These are phyloP conservation scores for Fraxinus quadrangulata DNA, from an alignment of 257 asterid species.

Conservation along the genomic window DNA sequence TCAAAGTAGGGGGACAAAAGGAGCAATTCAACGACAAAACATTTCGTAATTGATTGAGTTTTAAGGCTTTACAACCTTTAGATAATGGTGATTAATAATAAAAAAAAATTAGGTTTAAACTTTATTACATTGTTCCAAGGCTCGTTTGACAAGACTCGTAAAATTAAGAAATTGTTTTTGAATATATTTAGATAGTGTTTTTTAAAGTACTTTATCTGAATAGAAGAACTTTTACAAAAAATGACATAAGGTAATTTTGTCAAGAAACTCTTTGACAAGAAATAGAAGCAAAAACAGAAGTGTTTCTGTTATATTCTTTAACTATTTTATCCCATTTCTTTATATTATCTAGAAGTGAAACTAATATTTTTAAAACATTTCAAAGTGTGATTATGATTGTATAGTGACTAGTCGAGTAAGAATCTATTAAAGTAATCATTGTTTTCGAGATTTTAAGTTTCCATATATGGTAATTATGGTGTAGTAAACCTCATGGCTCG, in stretches of 20 bases:
- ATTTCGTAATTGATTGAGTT: constrained; percentile 35
- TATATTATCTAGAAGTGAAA: background rate
- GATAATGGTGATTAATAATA: constrained; percentile 20
- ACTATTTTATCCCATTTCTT: background rate
- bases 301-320: constrained; percentile 31
- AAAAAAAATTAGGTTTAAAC: background rate
- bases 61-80: constrained; percentile 26
- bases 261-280: too few species aligned
- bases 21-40: constrained; percentile 60
- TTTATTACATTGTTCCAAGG: constrained; percentile 18
- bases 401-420: background rate
- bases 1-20: constrained; percentile 55
- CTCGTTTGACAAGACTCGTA: background rate
- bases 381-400: constrained; percentile 23
- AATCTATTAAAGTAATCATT: constrained; percentile 33
- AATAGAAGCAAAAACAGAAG: too few species aligned
- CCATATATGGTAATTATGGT: constrained; percentile 35
- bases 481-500: constrained; percentile 31
- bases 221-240: too few species aligned
- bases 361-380: background rate
- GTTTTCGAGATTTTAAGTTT: constrained; percentile 39
- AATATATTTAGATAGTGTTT: too few species aligned
- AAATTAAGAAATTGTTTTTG: too few species aligned
- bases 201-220: too few species aligned
- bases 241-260: too few species aligned